A percentile compares a stretch with the other conserved stretches of the same genome.
These are phyloP conservation scores for Geotrichum phurueaensis DNA, from an alignment of 1,139 yeast genomes.

Conservation along the genomic window DNA sequence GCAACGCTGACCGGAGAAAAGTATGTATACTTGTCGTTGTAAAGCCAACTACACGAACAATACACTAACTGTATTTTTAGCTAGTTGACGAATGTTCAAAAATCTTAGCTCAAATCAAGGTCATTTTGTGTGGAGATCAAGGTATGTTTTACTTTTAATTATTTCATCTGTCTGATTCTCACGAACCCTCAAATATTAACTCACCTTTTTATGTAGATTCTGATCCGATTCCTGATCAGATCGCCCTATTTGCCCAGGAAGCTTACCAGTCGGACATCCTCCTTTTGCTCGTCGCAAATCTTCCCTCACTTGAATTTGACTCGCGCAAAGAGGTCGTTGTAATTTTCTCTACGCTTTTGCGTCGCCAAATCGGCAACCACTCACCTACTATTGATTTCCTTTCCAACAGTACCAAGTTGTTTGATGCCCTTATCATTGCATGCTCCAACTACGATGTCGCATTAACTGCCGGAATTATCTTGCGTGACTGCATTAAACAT, in stretches of 20 bases:
- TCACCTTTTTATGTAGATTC: conserved; percentile 35
- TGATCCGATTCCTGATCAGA: conserved; percentile 71
- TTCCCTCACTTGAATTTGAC: conserved; percentile 73
- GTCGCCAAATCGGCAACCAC: conserved; percentile 64
- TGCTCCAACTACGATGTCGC: conserved; percentile 71
- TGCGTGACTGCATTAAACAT: conserved; percentile 79
- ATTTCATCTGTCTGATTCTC: neutral
- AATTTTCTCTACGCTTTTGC: conserved; percentile 67
- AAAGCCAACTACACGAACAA: neutral
- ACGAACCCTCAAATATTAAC: conserved; percentile 19
- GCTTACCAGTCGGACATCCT: conserved; percentile 68
- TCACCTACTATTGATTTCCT: conserved; percentile 86
- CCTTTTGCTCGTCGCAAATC: conserved; percentile 50
- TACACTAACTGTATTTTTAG: conserved; percentile 24
- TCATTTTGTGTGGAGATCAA: conserved; percentile 70
- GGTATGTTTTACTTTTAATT: conserved; percentile 26
- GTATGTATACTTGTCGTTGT: conserved; percentile 20
- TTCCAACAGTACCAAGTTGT: conserved; percentile 57
- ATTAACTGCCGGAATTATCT: conserved; percentile 66
- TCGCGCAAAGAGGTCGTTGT: conserved; percentile 77
- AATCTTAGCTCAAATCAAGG: conserved; percentile 59
- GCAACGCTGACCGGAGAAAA: conserved; percentile 47
- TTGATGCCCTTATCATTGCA: conserved; percentile 57
- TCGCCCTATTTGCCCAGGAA: conserved; percentile 63
- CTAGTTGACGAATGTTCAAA: conserved; percentile 74